Evolutionary conservation across 257 asterid genomes (phyloP), one percentile per base, ranked within the genome.

Genomic region (Marsdenia floribunda): DNA sequence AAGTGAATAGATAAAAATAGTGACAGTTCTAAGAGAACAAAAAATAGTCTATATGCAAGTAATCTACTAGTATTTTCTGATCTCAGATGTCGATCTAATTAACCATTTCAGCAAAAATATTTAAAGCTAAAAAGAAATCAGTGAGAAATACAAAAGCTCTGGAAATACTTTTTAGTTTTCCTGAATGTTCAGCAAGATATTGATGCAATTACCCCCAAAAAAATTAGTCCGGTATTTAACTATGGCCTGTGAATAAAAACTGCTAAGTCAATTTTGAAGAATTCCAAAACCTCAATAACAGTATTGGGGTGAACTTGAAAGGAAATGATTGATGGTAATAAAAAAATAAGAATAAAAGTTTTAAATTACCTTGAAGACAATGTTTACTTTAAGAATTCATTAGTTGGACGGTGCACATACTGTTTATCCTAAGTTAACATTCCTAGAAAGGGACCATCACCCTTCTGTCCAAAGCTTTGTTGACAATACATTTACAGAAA

Each of bases 1-100:
- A 68, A 47, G 46, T 59, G 47, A 70, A 64, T 65, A 12, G 71
- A 68, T 26, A 59, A 46, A 57, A 73, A 47, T 37, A 15, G 19
- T 66, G 37, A 18, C 5, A 21, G 50, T 8, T 38, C 16, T 66
- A 42, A 21, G 11, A 64, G 70, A 9, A 37, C 70, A 64, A 19
- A n/a, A 19, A 35, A 38, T 66, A 46, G 52, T 66, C 71, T 66
- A 5, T 38, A 15, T 65, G 70, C 29, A 65, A 65, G 70, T 71
- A 49, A 77, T 73, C 68, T 33, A 61, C 26, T 65, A 37, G 70
- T 1, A 63, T 14, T 44, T 63, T 6, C 4, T 63, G 67, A 15
- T 26, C 12, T 35, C 21, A 6, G 35, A 26, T 63, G 4, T 63
- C 5, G 8, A 63, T n/a, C 69, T 33, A 29, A 63, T 44, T 15